These are phyloP conservation scores for Somion occarium DNA, from an alignment of 1,284 basidiomycete species.

Conservation along the genomic window DNA sequence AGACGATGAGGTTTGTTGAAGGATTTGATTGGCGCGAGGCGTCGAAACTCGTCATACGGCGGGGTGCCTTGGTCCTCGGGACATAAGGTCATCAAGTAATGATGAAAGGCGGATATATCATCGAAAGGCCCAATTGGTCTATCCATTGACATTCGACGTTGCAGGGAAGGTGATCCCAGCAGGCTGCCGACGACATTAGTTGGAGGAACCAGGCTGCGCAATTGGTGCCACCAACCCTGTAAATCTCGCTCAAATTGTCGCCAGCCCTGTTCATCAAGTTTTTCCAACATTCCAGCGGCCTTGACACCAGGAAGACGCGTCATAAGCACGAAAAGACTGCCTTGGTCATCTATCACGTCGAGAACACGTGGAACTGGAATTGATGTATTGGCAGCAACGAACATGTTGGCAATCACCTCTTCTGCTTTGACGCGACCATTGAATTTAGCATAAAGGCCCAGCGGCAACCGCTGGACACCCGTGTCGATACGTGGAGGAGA, in stretches of 20 bases:
- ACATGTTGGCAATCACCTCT: neutral
- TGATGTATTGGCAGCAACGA: slow-evolving; percentile 8
- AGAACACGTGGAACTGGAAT: slow-evolving; percentile 15
- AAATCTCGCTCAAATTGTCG: neutral
- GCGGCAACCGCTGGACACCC: neutral
- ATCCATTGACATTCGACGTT: slow-evolving; percentile 3
- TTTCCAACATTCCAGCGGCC: neutral
- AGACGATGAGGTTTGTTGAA: neutral
- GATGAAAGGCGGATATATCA: neutral
- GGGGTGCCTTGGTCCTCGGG: neutral
- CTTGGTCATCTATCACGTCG: slow-evolving; percentile 10
- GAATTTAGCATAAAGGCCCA: neutral
- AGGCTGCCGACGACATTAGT: slow-evolving; percentile 9
- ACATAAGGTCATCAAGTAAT: neutral
- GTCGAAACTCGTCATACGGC: neutral
- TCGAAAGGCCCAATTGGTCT: slow-evolving; percentile 5
- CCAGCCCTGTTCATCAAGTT: neutral
- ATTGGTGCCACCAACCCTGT: slow-evolving; percentile 3
- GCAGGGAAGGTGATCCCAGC: slow-evolving; percentile 5
- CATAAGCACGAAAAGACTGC: slow-evolving; percentile 4
- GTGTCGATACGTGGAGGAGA: neutral
- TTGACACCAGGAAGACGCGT: slow-evolving; percentile 7
- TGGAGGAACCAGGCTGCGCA: slow-evolving; percentile 12
- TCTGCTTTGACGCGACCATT: neutral
- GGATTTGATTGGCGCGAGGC: neutral